phyloP scores from a whole-genome alignment of 768 basidiomycete genomes.

The Boletus speciosus region DNA sequence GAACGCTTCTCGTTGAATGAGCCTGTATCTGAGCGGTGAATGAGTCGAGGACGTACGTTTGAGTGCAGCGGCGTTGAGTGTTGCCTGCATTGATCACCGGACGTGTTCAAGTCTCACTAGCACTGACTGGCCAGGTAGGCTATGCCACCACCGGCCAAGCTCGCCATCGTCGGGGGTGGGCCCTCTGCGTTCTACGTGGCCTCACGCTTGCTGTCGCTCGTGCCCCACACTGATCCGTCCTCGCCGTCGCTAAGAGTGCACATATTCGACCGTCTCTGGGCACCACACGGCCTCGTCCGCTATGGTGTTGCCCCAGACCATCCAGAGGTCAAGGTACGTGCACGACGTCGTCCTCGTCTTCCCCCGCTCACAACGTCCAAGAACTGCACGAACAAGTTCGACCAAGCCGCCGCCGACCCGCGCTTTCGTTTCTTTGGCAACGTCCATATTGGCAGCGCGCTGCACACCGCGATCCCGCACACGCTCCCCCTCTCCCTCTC shows the following conservation, averaged over 20 bases:
- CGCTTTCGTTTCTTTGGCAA: slow-evolving; percentile 92
- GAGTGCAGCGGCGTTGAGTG: slow-evolving; percentile 55
- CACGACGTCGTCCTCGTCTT: neutral
- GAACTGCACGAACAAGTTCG: slow-evolving; percentile 98
- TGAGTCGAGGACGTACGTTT: slow-evolving; percentile 36
- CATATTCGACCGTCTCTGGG: slow-evolving; percentile 89
- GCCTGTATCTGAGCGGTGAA: slow-evolving; percentile 15
- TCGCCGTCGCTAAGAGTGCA: slow-evolving; percentile 58
- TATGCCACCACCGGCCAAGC: slow-evolving; percentile 45
- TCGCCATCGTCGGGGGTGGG: slow-evolving; percentile 91
- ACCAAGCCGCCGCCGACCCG: slow-evolving; percentile 70
- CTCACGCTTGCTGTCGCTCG: slow-evolving; percentile 69
- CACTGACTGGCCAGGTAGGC: too few species aligned
- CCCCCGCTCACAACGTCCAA: slow-evolving; percentile 31
- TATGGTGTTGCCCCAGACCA: slow-evolving; percentile 99
- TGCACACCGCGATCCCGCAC: slow-evolving; percentile 45
- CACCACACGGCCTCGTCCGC: slow-evolving; percentile 90
- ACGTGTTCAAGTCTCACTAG: neutral
- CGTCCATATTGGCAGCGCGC: slow-evolving; percentile 52
- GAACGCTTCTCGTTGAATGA: slow-evolving; percentile 50
- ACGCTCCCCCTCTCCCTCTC: slow-evolving; percentile 56
- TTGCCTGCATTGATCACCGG: slow-evolving; percentile 55
- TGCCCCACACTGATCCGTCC: slow-evolving; percentile 37
- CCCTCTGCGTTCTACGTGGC: slow-evolving; percentile 97
- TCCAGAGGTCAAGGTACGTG: slow-evolving; percentile 86